phyloP scores from a whole-genome alignment of 805 yeast species.

The Saturnispora galanensis region DNA sequence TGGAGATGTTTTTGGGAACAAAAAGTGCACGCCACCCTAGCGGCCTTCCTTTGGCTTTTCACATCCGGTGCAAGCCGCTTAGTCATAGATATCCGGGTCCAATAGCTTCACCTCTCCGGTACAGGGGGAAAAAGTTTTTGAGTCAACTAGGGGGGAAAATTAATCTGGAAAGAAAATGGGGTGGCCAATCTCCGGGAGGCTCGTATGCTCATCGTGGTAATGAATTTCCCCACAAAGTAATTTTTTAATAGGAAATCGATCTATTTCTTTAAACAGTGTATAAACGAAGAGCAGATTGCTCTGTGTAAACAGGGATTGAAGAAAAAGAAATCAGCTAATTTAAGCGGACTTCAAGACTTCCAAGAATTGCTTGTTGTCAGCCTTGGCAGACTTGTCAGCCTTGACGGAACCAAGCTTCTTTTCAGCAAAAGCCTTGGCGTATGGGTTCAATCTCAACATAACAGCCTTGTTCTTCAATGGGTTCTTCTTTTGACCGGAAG shows the following conservation, averaged over 20 bases:
- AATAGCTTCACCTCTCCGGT: background rate
- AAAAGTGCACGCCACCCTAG: constrained; percentile 59
- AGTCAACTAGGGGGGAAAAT: background rate
- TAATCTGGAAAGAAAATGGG: background rate
- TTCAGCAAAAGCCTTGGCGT: constrained; percentile 94
- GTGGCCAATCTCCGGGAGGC: background rate
- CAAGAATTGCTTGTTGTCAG: constrained; percentile 62
- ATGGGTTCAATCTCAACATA: constrained; percentile 97
- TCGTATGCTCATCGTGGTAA: background rate
- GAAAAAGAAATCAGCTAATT: background rate
- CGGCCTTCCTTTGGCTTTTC: constrained; percentile 48
- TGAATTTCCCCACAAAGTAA: no score
- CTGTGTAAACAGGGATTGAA: background rate
- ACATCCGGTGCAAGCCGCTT: constrained; percentile 45
- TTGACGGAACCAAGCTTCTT: constrained; percentile 81
- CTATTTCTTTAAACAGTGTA: no score
- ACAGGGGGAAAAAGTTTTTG: background rate
- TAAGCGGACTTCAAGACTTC: constrained; percentile 58
- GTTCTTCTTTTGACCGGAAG: constrained; percentile 97
- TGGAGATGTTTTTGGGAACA: constrained; percentile 69
- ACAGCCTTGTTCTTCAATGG: constrained; percentile 99
- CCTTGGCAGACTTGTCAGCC: constrained; percentile 44
- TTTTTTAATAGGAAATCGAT: no score
- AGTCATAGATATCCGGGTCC: constrained; percentile 37
- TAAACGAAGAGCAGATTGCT: background rate